phyloP scores from a whole-genome alignment of 345 rosid species.

The Citrus hindsii region DNA sequence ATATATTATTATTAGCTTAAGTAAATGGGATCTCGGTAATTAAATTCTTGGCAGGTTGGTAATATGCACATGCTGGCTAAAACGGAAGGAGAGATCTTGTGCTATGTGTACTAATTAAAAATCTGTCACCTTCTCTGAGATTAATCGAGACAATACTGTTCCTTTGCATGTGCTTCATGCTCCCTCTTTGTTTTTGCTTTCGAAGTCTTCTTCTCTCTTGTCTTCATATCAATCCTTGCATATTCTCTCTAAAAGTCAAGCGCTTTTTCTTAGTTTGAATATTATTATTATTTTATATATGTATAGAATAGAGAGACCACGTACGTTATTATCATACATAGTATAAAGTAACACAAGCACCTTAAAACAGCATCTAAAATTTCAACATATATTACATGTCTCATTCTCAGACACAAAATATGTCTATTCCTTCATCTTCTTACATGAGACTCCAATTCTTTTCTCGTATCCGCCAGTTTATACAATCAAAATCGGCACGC shows the following conservation, averaged over 20 bases:
- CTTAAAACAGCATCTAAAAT: constrained; percentile 5
- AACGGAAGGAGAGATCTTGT: background rate
- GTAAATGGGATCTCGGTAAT: background rate
- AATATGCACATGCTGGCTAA: background rate
- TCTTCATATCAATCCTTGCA: constrained; percentile 8
- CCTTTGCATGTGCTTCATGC: constrained; percentile 46
- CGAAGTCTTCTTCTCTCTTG: constrained; percentile 10
- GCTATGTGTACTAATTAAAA: constrained; percentile 7
- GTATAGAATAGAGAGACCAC: too few species aligned
- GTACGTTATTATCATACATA: background rate
- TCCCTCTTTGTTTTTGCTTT: background rate
- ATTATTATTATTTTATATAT: too few species aligned
- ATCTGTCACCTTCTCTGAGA: background rate
- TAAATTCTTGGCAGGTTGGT: background rate
- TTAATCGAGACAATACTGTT: constrained; percentile 43
- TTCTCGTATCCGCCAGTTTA: constrained; percentile 50
- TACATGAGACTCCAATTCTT: constrained; percentile 52
- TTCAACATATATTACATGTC: too few species aligned
- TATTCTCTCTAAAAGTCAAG: constrained; percentile 7
- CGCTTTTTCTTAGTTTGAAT: background rate
- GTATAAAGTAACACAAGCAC: constrained; percentile 10
- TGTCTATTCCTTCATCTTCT: constrained; percentile 35
- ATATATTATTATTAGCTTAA: background rate
- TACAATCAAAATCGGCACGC: constrained; percentile 48
- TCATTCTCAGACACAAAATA: constrained; percentile 22